Base-by-base conservation (phyloP, 108 stramenopile species). In the Nannochloropsis gaditana region DNA sequence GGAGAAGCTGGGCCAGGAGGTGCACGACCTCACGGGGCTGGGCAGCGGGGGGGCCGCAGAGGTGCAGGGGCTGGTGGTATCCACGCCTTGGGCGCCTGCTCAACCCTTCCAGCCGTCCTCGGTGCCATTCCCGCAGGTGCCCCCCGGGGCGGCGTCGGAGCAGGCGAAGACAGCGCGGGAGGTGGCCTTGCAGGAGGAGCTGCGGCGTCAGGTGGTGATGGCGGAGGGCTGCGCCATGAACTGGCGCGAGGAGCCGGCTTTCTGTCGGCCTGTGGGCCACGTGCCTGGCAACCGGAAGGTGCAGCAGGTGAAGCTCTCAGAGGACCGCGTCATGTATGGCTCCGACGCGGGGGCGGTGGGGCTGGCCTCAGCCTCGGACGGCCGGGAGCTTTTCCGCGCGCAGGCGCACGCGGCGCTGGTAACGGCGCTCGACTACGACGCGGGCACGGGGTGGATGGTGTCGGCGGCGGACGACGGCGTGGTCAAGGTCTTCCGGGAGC, bases 1-100 rank as follows among this genome's bases (percentile, higher is more conserved):
- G 59, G 59, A 73, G 59, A 73, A 73, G 59, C 59, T 73, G n/a
- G 59, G 59, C 19, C 59, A 73, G n/a, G 59, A 73, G n/a, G 15
- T 73, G 59, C n/a, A 73, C 59, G 59, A 73, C 59, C 15, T 73
- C 19, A 73, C 59, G n/a, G 59, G 59, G 19, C n/a, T 73, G 19
- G n/a, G n/a, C 4, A 73, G 19, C 2, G 59, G 8, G 59, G 59
- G 59, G 4, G 59, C 5, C 15, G 59, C 59, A 73, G 59, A 73
- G 2, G 15, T 73, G n/a, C 59, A 73, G 59, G n/a, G n/a, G 19
- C 59, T 73, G 59, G 59, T 73, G 6, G n/a, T 73, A n/a, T 73
- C 59, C n/a, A 6, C 5, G 19, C 59, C 59, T 15, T 73, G 4
- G 6, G 59, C 59, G 59, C 59, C 59, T n/a, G 59, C 59, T 73